Evolutionary conservation across 179 eudicot species (phyloP).

Genomic region (Camellia oleifera): DNA sequence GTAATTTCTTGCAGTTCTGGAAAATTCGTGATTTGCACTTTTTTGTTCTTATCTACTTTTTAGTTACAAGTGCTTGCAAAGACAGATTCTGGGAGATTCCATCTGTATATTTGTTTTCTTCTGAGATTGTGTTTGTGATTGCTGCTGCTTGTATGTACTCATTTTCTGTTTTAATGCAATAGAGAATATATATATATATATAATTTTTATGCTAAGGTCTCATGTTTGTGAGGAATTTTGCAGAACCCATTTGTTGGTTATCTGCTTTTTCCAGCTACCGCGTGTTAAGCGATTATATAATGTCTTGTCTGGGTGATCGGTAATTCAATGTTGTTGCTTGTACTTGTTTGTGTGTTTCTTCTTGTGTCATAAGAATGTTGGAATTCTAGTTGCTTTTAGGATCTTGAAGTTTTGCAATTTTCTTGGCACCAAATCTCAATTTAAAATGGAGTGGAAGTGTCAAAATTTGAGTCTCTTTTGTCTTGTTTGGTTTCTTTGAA

Average conservation of each 20-base stretch:
- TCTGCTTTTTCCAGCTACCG: neutral
- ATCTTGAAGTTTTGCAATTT: neutral
- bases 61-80: neutral
- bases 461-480: neutral
- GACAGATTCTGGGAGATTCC: neutral
- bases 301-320: neutral
- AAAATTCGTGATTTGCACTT: neutral
- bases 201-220: neutral
- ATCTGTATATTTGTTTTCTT: neutral
- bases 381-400: neutral
- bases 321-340: neutral
- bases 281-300: neutral
- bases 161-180: neutral
- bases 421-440: neutral
- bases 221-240: neutral
- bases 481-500: neutral
- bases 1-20: neutral
- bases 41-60: too few species aligned
- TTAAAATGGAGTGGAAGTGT: neutral
- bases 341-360: neutral
- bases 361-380: neutral
- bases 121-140: neutral
- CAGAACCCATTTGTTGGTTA: neutral
- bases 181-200: neutral
- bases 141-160: neutral